Evolutionary conservation across 2,329 filamentous ascomycete species (phyloP).

Genomic region (Talaromyces amestolkiae): DNA sequence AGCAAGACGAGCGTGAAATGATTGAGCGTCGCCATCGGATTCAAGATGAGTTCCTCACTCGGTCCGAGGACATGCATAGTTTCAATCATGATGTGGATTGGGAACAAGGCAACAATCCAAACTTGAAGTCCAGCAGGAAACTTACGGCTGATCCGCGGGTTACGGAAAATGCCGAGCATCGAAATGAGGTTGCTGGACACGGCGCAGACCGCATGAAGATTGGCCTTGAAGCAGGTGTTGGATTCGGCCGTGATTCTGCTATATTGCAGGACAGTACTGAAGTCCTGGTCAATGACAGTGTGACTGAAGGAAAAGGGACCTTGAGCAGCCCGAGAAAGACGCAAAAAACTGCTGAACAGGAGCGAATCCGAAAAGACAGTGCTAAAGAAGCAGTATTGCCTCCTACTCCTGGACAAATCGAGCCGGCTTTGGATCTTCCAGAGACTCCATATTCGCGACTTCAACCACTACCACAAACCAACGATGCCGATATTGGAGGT

Average conservation of each 20-base stretch:
- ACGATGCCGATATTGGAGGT: conserved; percentile 81
- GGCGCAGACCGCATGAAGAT: conserved; percentile 73
- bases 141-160: conserved; percentile 58
- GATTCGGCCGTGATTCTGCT: conserved; percentile 67
- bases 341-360: conserved; percentile 33
- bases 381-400: conserved; percentile 21
- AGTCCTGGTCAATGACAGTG: conserved; percentile 64
- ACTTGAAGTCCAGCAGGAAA: conserved; percentile 55
- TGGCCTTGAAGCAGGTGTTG: conserved; percentile 60
- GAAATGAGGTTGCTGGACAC: conserved; percentile 73
- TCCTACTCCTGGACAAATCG: conserved; percentile 22
- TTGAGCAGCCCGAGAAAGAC: conserved; percentile 52
- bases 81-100: conserved; percentile 75
- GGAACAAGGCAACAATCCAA: conserved; percentile 57
- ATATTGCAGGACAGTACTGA: conserved; percentile 65
- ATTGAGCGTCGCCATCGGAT: conserved; percentile 44
- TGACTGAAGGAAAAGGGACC: conserved; percentile 63
- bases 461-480: conserved; percentile 65
- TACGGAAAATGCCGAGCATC: conserved; percentile 61
- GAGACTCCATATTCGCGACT: conserved; percentile 47
- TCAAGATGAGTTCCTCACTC: conserved; percentile 57
- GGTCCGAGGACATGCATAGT: conserved; percentile 59
- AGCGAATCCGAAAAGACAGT: conserved; percentile 24
- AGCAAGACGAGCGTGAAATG: conserved; percentile 42
- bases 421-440: conserved; percentile 19